Conservation (phyloP, 768 basidiomycete species). For the Filobasidium floriforme region DNA sequence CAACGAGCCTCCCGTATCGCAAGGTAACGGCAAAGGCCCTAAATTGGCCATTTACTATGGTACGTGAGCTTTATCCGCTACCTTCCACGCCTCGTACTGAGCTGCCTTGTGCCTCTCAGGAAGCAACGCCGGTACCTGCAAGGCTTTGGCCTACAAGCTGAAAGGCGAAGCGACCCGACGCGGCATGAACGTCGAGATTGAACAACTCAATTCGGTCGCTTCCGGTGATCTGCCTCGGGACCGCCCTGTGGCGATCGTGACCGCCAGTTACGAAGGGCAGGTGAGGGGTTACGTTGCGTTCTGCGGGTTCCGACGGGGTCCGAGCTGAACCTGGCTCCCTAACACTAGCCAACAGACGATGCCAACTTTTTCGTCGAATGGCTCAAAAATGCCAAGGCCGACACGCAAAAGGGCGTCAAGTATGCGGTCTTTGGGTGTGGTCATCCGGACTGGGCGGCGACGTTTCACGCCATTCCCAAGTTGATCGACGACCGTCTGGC, state of each 20-base stretch:
- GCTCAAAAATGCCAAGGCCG: conserved; percentile 42
- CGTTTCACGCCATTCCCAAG: conserved; percentile 51
- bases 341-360: conserved; percentile 53
- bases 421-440: conserved; percentile 54
- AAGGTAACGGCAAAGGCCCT: not conserved
- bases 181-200: conserved; percentile 48
- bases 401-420: conserved; percentile 27
- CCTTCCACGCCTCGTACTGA: conserved; percentile 32
- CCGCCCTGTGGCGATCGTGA: conserved; percentile 50
- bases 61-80: not conserved
- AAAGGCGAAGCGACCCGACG: conserved; percentile 46
- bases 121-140: conserved; percentile 51
- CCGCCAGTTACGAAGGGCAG: conserved; percentile 51
- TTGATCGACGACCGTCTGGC: conserved; percentile 47
- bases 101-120: conserved; percentile 45
- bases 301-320: no score
- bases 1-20: not conserved
- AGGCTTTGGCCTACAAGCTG: conserved; percentile 51
- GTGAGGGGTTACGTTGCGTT: no score
- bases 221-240: conserved; percentile 42
- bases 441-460: conserved; percentile 51
- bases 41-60: conserved; percentile 13
- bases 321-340: no score
- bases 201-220: conserved; percentile 47
- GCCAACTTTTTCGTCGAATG: conserved; percentile 50